Evolutionary conservation across 805 yeast species (phyloP).

Genomic region (Pichia exigua): DNA sequence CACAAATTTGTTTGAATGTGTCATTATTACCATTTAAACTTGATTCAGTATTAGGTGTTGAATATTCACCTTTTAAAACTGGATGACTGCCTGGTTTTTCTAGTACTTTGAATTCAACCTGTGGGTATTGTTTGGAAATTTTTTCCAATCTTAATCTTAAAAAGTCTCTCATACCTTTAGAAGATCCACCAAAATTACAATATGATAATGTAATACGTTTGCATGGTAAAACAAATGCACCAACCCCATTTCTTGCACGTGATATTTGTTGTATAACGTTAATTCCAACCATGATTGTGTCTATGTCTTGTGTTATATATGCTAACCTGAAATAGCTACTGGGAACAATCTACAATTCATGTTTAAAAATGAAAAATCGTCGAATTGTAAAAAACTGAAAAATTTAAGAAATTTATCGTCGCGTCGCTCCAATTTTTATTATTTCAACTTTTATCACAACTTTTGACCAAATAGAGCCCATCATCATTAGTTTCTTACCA

Average conservation of each 20-base stretch:
- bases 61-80: slow-evolving; percentile 51
- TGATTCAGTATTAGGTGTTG: slow-evolving; percentile 9
- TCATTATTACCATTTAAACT: slow-evolving; percentile 18
- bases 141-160: slow-evolving; percentile 43
- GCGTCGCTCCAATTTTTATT: too few relatives aligned
- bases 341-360: not conserved
- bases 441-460: too few relatives aligned
- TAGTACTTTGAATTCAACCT: slow-evolving; percentile 62
- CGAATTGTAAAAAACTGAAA: not conserved
- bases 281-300: slow-evolving; percentile 30
- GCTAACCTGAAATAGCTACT: not conserved
- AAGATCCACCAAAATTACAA: slow-evolving; percentile 96
- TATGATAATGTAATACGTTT: slow-evolving; percentile 66
- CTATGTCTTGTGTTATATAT: not conserved
- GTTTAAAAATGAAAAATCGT: not conserved
- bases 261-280: slow-evolving; percentile 54
- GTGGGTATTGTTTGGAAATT: slow-evolving; percentile 54
- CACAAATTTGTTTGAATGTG: slow-evolving; percentile 44
- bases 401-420: not conserved
- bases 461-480: too few relatives aligned
- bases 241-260: slow-evolving; percentile 66
- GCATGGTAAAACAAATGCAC: slow-evolving; percentile 70
- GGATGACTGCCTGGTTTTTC: slow-evolving; percentile 78
- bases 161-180: slow-evolving; percentile 69
- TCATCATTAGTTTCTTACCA: too few relatives aligned